Evolutionary conservation across 257 asterid genomes (phyloP).

Genomic region (Pogostemon cablin): DNA sequence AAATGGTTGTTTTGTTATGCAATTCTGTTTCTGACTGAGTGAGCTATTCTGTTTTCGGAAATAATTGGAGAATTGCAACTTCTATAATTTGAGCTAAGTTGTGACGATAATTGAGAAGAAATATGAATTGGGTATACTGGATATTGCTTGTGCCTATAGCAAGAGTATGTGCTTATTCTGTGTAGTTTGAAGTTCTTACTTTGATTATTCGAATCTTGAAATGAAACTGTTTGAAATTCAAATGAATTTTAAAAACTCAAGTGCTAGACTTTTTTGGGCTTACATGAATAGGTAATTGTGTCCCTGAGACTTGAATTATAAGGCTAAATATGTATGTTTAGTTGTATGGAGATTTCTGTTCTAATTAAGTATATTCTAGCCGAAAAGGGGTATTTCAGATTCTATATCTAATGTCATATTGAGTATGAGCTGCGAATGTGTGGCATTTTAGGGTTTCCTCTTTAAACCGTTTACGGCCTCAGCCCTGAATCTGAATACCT

Average conservation of each 20-base stretch:
- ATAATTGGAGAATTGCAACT: not conserved
- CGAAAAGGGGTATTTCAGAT: not conserved
- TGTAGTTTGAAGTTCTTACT: conserved; percentile 17
- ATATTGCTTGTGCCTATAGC: conserved; percentile 11
- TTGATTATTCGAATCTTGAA: conserved; percentile 9
- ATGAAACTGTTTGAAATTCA: conserved; percentile 8
- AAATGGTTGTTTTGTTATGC: conserved; percentile 11
- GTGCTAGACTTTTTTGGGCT: not conserved
- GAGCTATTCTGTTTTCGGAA: not conserved
- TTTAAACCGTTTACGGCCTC: too few species aligned
- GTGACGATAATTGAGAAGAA: conserved; percentile 8
- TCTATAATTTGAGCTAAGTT: not conserved
- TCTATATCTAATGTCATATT: not conserved
- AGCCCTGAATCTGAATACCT: too few species aligned
- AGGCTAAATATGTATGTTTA: conserved; percentile 15
- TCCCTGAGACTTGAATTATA: conserved; percentile 12
- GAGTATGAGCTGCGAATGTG: not conserved
- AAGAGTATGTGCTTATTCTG: conserved; percentile 4
- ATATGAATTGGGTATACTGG: conserved; percentile 3
- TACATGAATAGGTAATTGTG: not conserved
- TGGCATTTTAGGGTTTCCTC: not conserved
- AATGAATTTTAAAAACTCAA: not conserved
- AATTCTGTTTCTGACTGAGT: not conserved
- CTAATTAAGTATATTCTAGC: conserved; percentile 20
- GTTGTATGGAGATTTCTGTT: not conserved